Percentiles rank a stretch among this genome's conserved stretches.
Conservation (phyloP, 129 eudicot genomes). For the Dittrichia graveolens region DNA sequence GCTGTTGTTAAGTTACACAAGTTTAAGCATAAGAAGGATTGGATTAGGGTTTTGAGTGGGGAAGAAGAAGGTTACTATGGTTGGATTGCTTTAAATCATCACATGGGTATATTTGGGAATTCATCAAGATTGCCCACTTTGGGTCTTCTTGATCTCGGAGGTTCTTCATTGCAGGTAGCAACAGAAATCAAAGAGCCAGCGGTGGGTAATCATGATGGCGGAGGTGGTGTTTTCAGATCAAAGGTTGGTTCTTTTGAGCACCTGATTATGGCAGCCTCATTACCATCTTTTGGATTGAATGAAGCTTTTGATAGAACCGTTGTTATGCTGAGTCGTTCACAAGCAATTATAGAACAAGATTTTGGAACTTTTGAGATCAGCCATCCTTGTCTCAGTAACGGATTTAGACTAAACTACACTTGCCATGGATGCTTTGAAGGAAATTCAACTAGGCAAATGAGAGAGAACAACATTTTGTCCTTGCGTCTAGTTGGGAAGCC, state of each 20-base stretch:
- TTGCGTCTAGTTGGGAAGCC: constrained; percentile 66
- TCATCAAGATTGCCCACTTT: constrained; percentile 48
- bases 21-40: constrained; percentile 49
- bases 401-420: constrained; percentile 56
- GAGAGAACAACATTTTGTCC: constrained; percentile 25
- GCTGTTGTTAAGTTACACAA: constrained; percentile 57
- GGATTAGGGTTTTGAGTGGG: constrained; percentile 94
- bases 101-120: constrained; percentile 60
- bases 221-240: constrained; percentile 38
- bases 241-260: constrained; percentile 60
- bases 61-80: constrained; percentile 92
- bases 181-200: constrained; percentile 38
- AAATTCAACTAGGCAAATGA: constrained; percentile 22
- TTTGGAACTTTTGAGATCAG: constrained; percentile 45
- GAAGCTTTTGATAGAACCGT: constrained; percentile 83
- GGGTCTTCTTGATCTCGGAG: constrained; percentile 95
- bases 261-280: constrained; percentile 60
- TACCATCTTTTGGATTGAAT: constrained; percentile 81
- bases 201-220: constrained; percentile 34
- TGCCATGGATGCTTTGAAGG: constrained; percentile 58
- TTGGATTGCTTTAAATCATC: constrained; percentile 80
- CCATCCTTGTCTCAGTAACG: constrained; percentile 83
- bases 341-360: constrained; percentile 38
- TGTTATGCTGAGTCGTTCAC: constrained; percentile 57
- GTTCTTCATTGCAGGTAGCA: constrained; percentile 90